Evolutionary conservation across 805 yeast genomes (phyloP).

Genomic region (Henningerozyma blattae): DNA sequence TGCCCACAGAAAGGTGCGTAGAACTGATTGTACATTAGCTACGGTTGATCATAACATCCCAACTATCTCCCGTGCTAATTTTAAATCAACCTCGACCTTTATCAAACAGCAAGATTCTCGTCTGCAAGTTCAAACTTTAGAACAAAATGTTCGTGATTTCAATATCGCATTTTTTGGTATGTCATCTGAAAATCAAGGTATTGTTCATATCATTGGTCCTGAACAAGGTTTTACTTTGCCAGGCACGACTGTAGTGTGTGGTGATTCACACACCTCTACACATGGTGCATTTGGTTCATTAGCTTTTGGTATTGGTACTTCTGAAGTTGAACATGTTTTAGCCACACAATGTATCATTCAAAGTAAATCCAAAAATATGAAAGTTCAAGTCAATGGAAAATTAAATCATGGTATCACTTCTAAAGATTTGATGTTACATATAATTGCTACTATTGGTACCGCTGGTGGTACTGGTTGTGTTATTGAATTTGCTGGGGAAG

Average conservation of each 20-base stretch:
- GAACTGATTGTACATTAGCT: slow-evolving; percentile 86
- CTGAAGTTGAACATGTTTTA: slow-evolving; percentile 96
- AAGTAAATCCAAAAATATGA: slow-evolving; percentile 92
- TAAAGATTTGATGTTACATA: slow-evolving; percentile 87
- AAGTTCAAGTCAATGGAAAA: slow-evolving; percentile 75
- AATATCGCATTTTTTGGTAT: slow-evolving; percentile 89
- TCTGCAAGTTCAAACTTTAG: slow-evolving; percentile 84
- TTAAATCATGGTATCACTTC: slow-evolving; percentile 85
- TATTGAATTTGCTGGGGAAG: slow-evolving; percentile 93
- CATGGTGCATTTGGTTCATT: slow-evolving; percentile 98
- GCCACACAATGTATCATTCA: slow-evolving; percentile 96
- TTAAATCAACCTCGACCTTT: slow-evolving; percentile 63
- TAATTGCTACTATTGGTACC: slow-evolving; percentile 93
- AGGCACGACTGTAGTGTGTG: slow-evolving; percentile 98
- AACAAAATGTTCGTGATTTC: slow-evolving; percentile 82
- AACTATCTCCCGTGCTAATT: slow-evolving; percentile 71
- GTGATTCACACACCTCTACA: slow-evolving; percentile 97
- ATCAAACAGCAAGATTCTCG: slow-evolving; percentile 87
- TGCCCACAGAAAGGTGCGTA: slow-evolving; percentile 82
- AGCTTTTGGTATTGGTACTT: slow-evolving; percentile 98
- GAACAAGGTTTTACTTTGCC: slow-evolving; percentile 98
- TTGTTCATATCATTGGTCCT: slow-evolving; percentile 97
- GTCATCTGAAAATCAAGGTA: slow-evolving; percentile 92
- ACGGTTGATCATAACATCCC: slow-evolving; percentile 98
- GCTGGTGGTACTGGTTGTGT: slow-evolving; percentile 99